Base-by-base conservation (phyloP, 352 stramenopile species). In the Pythium brassicae region DNA sequence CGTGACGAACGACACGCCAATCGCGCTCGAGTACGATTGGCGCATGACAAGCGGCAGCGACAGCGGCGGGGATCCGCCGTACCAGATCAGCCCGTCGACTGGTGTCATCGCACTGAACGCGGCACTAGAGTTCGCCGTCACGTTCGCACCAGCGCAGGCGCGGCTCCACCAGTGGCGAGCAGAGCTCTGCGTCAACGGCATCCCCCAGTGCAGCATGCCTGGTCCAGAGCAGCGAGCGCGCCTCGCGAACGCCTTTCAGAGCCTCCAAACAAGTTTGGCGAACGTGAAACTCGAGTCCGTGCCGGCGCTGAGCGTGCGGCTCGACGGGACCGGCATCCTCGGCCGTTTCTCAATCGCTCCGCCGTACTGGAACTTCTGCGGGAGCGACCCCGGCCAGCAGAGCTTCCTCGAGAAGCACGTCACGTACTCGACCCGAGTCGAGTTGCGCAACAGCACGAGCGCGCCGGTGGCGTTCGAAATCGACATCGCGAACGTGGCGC, bases 21-120 rank as follows among this genome's bases (percentile, higher is more conserved):
- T 94, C 25, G 72, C 77, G 10, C 55, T 94, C 3, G 54, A 62
- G 12, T 94, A 77, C 50, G 59, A 62, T 17, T 94, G 83, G 83
- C 60, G 58, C 29, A 61, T 92, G 8, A 37, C 1, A 56, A 64
- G 14, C 50, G 61, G 35, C 25, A 17, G 20, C 1, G 54, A 65
- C 4, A 27, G 39, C 20, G 25, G 27, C 26, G 25, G 1, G 11
- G 23, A 35, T 4, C 66, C 65, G 32, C 68, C 76, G 6, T 92
- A 76, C 44, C 25, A 43, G 3, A 71, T 92, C 20, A 29, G 48
- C 1, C 78, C 78, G 10, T 46, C 68, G 8, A 55, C 34, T 15
- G 81, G 81, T 1, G 54, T 83, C n/a, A 66, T 92, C 25, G 40
- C 59, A 2, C 50, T 65, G 27, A 81, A 61, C 40, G 76, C 68